phyloP scores from a whole-genome alignment of 345 rosid genomes.

The Jatropha curcas region DNA sequence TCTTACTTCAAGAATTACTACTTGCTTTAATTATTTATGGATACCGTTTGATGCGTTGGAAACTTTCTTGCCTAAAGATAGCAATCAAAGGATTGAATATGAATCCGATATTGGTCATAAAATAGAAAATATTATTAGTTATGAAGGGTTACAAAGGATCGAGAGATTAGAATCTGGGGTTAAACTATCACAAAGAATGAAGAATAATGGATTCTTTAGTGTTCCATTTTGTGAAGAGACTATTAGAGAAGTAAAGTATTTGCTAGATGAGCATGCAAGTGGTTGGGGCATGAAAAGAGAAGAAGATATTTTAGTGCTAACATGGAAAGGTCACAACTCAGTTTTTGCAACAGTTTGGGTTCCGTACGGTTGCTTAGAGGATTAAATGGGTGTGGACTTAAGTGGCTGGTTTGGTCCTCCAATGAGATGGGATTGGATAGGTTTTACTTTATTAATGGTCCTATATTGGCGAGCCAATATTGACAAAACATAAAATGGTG shows the following conservation, averaged over 20 bases:
- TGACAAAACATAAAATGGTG: slow-evolving; percentile 20
- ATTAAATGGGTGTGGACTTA: slow-evolving; percentile 15
- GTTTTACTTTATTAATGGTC: slow-evolving; percentile 12
- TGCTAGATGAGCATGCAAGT: slow-evolving; percentile 67
- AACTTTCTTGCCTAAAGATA: slow-evolving; percentile 67
- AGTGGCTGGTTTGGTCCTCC: not conserved
- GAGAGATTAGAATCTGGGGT: slow-evolving; percentile 56
- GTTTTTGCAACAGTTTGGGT: slow-evolving; percentile 69
- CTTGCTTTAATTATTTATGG: slow-evolving; percentile 72
- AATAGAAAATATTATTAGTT: slow-evolving; percentile 55
- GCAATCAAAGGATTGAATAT: slow-evolving; percentile 55
- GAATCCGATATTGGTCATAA: slow-evolving; percentile 65
- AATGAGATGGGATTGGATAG: not conserved
- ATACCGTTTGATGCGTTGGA: slow-evolving; percentile 73
- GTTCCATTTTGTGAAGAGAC: slow-evolving; percentile 59
- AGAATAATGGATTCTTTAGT: slow-evolving; percentile 39
- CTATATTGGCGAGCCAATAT: not conserved
- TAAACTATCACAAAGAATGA: slow-evolving; percentile 53
- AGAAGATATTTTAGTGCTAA: slow-evolving; percentile 61
- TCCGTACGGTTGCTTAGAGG: slow-evolving; percentile 31
- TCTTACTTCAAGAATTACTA: slow-evolving; percentile 49
- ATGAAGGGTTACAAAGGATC: slow-evolving; percentile 50
- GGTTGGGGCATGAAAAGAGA: slow-evolving; percentile 84
- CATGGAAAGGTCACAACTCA: slow-evolving; percentile 81
- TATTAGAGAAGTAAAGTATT: slow-evolving; percentile 42